Conservation (phyloP, 176 grass and related monocot species). For the Alloteropsis semialata region DNA sequence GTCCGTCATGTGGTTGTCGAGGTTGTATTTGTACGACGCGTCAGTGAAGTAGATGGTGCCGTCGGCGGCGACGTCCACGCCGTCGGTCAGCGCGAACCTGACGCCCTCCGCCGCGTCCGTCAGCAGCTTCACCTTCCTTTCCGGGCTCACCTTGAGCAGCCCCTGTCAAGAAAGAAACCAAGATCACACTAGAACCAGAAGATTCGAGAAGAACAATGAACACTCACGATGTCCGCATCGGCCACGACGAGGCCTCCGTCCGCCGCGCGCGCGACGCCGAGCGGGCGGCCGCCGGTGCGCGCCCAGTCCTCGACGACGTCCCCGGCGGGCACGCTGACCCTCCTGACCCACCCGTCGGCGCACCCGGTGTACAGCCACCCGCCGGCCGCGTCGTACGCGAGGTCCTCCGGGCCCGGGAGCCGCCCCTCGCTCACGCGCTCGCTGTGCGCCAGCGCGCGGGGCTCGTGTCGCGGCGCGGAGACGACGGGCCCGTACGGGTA, state of each 20-base stretch:
- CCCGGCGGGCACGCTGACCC: conserved; percentile 38
- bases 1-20: conserved; percentile 31
- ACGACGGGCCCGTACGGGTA: conserved; percentile 39
- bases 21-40: conserved; percentile 64
- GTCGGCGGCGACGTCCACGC: conserved; percentile 69
- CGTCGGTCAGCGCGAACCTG: conserved; percentile 66
- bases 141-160: conserved; percentile 50
- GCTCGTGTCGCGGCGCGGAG: conserved; percentile 34
- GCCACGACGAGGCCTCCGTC: conserved; percentile 60
- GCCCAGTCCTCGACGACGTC: conserved; percentile 77
- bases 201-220: background rate
- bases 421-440: conserved; percentile 67
- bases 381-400: conserved; percentile 52
- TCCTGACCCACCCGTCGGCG: conserved; percentile 68
- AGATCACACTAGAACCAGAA: background rate
- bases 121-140: conserved; percentile 47
- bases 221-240: conserved; percentile 50
- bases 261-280: conserved; percentile 44
- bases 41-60: conserved; percentile 81
- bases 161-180: conserved; percentile 53
- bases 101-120: conserved; percentile 57
- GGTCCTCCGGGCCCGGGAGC: conserved; percentile 70
- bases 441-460: conserved; percentile 23
- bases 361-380: conserved; percentile 69
- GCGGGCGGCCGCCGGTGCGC: conserved; percentile 55